Evolutionary conservation across 495 filamentous ascomycete species (phyloP).

Genomic region (Oleoguttula mirabilis): DNA sequence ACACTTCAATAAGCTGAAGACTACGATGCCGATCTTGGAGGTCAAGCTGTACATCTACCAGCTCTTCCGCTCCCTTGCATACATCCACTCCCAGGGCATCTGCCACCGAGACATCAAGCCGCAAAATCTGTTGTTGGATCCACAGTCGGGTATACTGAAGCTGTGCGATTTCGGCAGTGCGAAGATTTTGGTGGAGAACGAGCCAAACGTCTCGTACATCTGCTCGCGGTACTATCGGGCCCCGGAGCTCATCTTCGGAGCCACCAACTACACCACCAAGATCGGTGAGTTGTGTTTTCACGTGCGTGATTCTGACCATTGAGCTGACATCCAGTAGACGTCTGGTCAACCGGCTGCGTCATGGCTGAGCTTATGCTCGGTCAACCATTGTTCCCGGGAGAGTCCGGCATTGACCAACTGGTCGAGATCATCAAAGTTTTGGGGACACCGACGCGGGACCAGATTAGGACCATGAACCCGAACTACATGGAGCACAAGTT

Average conservation of each 20-base stretch:
- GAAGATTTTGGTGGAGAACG: slow-evolving; percentile 97
- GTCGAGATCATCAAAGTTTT: slow-evolving; percentile 99
- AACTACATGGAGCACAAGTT: slow-evolving; percentile 99
- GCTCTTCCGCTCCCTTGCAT: slow-evolving; percentile 93
- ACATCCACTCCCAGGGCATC: slow-evolving; percentile 98
- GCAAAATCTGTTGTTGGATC: slow-evolving; percentile 90
- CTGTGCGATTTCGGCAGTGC: slow-evolving; percentile 98
- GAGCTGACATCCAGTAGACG: slow-evolving; percentile 47
- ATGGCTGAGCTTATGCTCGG: slow-evolving; percentile 99
- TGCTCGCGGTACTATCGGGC: slow-evolving; percentile 98
- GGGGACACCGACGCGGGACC: slow-evolving; percentile 92
- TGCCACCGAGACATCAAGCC: slow-evolving; percentile 99
- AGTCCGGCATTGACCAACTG: slow-evolving; percentile 96
- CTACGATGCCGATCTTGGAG: slow-evolving; percentile 96
- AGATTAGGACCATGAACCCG: slow-evolving; percentile 99
- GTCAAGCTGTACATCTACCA: slow-evolving; percentile 99
- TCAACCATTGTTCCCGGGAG: slow-evolving; percentile 96
- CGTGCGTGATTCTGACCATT: too few relatives aligned
- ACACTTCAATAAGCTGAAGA: slow-evolving; percentile 99
- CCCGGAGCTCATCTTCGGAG: slow-evolving; percentile 95
- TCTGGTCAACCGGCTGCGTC: slow-evolving; percentile 98
- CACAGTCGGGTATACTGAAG: slow-evolving; percentile 80
- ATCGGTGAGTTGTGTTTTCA: slow-evolving; percentile 59
- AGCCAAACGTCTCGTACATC: slow-evolving; percentile 99
- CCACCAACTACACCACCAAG: slow-evolving; percentile 99